Evolutionary conservation across 108 stramenopile species (phyloP).

Genomic region (Aurantiochytrium sp.): DNA sequence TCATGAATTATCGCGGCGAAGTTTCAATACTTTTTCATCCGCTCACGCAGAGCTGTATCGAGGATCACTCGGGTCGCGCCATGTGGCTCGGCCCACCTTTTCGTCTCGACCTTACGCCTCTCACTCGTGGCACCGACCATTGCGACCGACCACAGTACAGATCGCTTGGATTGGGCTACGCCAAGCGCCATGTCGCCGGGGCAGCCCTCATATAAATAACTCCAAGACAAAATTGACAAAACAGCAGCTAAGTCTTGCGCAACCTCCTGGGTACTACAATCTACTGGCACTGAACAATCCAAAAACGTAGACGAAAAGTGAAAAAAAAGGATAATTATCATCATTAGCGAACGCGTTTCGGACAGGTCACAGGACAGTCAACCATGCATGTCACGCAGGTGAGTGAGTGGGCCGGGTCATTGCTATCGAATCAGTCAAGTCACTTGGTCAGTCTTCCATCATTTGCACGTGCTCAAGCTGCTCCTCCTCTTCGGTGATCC

Average conservation of each 20-base stretch:
- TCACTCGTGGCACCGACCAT: not conserved
- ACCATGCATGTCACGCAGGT: too few relatives aligned
- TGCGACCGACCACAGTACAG: constrained; percentile 15
- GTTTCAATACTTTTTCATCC: not conserved
- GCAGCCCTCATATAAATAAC: too few relatives aligned
- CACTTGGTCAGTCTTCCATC: not conserved
- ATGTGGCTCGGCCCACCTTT: constrained; percentile 17
- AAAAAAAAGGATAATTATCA: too few relatives aligned
- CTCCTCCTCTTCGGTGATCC: constrained; percentile 76
- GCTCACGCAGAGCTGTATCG: constrained; percentile 10
- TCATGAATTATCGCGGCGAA: constrained; percentile 20
- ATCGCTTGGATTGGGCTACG: constrained; percentile 6
- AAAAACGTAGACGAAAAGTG: too few relatives aligned
- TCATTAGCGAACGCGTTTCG: too few relatives aligned
- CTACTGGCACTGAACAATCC: too few relatives aligned
- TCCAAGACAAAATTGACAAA: too few relatives aligned
- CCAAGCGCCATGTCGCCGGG: not conserved
- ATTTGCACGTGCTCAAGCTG: not conserved
- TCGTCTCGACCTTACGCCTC: not conserved
- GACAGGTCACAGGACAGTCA: too few relatives aligned
- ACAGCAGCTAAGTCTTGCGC: too few relatives aligned
- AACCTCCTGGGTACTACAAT: too few relatives aligned
- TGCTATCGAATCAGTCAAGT: too few relatives aligned
- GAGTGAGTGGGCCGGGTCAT: too few relatives aligned
- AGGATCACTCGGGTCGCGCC: constrained; percentile 14